Evolutionary conservation across 2,329 filamentous ascomycete species (phyloP).

Genomic region (Neopestalotiopsis clavispora): DNA sequence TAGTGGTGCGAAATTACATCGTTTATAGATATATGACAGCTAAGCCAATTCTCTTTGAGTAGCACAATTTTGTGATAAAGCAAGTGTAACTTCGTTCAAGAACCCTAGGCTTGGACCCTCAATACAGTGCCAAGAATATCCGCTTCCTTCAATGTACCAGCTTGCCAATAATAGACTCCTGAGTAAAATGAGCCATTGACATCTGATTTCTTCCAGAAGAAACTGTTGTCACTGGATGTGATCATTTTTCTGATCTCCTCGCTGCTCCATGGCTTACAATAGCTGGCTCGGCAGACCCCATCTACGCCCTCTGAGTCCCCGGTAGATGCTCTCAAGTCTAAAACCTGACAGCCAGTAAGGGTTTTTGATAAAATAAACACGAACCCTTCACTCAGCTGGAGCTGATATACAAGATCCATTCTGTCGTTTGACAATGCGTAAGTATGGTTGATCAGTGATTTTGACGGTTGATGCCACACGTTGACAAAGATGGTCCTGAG

Average conservation of each 20-base stretch:
- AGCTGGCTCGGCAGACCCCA: background rate
- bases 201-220: background rate
- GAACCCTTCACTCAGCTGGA: background rate
- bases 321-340: background rate
- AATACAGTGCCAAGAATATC: background rate
- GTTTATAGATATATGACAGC: no score
- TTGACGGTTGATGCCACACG: background rate
- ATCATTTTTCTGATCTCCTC: background rate
- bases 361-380: background rate
- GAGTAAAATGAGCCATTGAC: background rate
- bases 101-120: background rate
- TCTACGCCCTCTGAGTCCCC: background rate
- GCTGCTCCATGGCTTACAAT: background rate
- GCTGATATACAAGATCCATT: background rate
- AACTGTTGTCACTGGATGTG: background rate
- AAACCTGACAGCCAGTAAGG: background rate
- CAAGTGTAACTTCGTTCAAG: background rate
- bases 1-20: no score
- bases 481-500: background rate
- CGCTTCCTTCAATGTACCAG: background rate
- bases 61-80: no score
- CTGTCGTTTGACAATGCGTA: background rate
- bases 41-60: no score
- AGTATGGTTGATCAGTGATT: background rate
- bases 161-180: background rate